Evolutionary conservation across 139 green algal species (phyloP).

Genomic region (Auxenochlorella protothecoides): DNA sequence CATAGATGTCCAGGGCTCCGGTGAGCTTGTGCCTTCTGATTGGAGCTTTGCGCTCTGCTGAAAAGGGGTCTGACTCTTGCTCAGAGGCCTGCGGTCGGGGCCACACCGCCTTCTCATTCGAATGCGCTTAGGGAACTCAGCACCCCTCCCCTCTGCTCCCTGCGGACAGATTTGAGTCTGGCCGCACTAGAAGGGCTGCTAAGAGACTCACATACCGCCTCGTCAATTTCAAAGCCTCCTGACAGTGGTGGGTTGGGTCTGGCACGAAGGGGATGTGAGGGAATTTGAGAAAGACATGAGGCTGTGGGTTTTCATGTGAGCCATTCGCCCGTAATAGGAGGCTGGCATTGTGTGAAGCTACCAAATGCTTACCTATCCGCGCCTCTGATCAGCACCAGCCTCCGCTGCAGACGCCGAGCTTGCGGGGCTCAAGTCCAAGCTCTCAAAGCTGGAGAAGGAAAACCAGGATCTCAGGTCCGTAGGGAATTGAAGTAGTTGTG

Average conservation of each 20-base stretch:
- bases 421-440: too few species aligned
- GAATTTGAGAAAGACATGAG: background rate
- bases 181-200: background rate
- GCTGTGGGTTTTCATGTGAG: background rate
- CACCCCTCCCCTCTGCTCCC: too few species aligned
- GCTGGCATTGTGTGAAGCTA: background rate
- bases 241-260: too few species aligned
- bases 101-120: background rate
- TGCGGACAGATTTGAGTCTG: background rate
- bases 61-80: background rate
- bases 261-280: background rate
- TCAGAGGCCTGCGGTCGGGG: background rate
- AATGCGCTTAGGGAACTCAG: background rate
- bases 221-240: too few species aligned
- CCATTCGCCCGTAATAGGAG: background rate
- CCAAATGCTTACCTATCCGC: background rate
- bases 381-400: too few species aligned
- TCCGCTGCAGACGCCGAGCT: too few species aligned
- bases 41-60: background rate
- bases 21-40: conserved; percentile 2
- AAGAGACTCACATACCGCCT: background rate
- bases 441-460: too few species aligned
- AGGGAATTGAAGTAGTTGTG: too few species aligned
- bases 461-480: too few species aligned
- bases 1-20: conserved; percentile 6